Base-by-base conservation (phyloP, 768 basidiomycete genomes). In the Tylopilus intermedius region DNA sequence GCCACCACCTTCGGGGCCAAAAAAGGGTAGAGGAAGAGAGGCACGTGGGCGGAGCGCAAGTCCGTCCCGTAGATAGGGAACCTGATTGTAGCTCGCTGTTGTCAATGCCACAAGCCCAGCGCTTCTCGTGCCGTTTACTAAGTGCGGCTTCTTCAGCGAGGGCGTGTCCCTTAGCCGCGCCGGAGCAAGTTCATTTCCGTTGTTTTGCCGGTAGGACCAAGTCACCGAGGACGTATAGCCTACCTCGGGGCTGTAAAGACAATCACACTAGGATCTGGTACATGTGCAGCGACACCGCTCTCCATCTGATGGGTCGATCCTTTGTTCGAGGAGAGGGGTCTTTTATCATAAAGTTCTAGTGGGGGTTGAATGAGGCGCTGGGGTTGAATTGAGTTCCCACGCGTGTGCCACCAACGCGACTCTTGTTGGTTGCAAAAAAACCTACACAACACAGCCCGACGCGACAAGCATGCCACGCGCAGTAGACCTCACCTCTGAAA, bases 1-100 rank as follows among this genome's bases (percentile, higher is more conserved):
- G 9, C 90, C 94, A 29, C 80, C 83, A 11, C 88, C 91, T 2
- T 77, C 86, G 7, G 90, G 86, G 1, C 90, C 88, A 5, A 88
- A 86, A 70, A 89, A 86, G 61, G 83, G 85, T 13, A 76, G 88
- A 58, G 74, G 73, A 21, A 77, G 88, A 51, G 86, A 83, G 46
- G 72, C 74, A 9, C 74, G 79, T 10, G 78, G 75, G 14, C 85
- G 90, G 51, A 92, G 90, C 65, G 89, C 89, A 4, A 93, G 90
- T 63, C 91, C 90, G 8, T 76, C 77, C 38, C 76, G 81, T 56
- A 79, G 87, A 67, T 74, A 70, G 59, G 59, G 50, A 57, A 54
- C 51, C 50, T 47, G 8, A 30, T 30, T 8, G 41, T 56, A 56
- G 18, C 45, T 30, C 41, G 21, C 40, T 50, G 45, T 18, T 45